Base-by-base conservation (phyloP, 73 alveolate genomes). In the Paramecium pentaurelia region DNA sequence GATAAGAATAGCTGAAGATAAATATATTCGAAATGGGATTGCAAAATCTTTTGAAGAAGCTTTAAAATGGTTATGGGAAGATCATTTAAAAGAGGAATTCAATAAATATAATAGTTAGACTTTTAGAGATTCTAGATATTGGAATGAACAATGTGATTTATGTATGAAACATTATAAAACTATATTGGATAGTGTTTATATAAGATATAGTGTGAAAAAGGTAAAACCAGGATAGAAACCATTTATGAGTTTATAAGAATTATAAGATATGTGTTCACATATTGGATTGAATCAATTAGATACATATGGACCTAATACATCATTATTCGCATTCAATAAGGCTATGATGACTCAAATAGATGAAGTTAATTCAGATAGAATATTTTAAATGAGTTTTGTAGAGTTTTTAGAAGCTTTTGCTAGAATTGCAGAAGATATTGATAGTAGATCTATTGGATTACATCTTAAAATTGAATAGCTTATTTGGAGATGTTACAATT, bases 141-240 rank as follows among this genome's bases (percentile, higher is more conserved):
- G 44, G 47, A 80, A 32, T 80, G 91, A 80, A 25, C 1, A 80
- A 36, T 80, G 75, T 44, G 77, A 80, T 22, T 14, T 80, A 4
- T 80, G 91, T 20, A 80, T 37, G 87, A 73, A 80, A 16, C 38
- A 92, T 16, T 58, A 80, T 34, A 80, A 80, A 18, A 32, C 47
- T 27, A 49, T 44, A 8, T 47, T 45, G 49, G 77, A 80, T 80
- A 32, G 58, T 80, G 77, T 80, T 3, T 80, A 80, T 45, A 20
- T 80, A 12, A 10, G 47, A 10, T 32, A 80, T 44, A 14, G 45
- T 38, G 28, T 22, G 25, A 96, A 92, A 71, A 87, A 96, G 58
- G 96, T 97, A 6, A 90, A 94, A 5, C 99, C 99, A 58, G 99
- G 99, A n/a, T 84, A 94, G 47, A 25, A 45, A 14, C 58, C 85